A percentile compares a stretch with the other conserved stretches of the same genome.
phyloP scores from a whole-genome alignment of 257 asterid genomes.

The Petunia secreta region DNA sequence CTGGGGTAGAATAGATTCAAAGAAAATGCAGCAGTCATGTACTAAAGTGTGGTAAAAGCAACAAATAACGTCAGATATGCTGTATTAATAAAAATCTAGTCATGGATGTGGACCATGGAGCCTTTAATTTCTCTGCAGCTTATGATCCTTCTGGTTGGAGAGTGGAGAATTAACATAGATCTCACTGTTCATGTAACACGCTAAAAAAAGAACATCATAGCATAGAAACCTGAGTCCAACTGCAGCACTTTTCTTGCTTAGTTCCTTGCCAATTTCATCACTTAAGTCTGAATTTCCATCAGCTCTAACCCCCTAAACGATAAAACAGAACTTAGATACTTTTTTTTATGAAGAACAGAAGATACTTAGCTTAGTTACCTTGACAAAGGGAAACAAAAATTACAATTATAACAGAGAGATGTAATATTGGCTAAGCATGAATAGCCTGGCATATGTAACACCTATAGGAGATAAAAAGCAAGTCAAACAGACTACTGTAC shows the following conservation, averaged over 20 bases:
- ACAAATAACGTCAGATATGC: not conserved
- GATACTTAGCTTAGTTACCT: not conserved
- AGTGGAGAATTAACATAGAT: not conserved
- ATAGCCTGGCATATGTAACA: conserved; percentile 9
- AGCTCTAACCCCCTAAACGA: conserved; percentile 67
- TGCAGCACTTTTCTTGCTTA: conserved; percentile 74
- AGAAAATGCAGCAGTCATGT: conserved; percentile 12
- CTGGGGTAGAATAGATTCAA: conserved; percentile 48
- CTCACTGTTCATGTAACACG: not conserved
- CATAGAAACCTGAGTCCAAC: conserved; percentile 76
- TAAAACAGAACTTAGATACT: not conserved
- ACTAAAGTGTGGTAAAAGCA: conserved; percentile 10
- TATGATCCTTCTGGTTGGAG: not conserved
- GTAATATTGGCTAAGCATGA: conserved; percentile 13
- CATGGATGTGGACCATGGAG: not conserved
- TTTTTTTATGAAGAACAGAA: too few species aligned
- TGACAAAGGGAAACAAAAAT: conserved; percentile 16
- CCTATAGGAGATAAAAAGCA: conserved; percentile 9
- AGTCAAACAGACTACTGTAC: conserved; percentile 1
- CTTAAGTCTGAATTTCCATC: conserved; percentile 64
- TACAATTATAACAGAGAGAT: not conserved
- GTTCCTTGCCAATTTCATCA: conserved; percentile 85
- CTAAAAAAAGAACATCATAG: not conserved
- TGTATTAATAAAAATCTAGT: not conserved
- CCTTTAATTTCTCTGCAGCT: not conserved